A percentile compares a stretch with the other conserved stretches of the same genome.
phyloP scores from a whole-genome alignment of 2,329 filamentous ascomycete genomes.

The Fusarium sterilihyphosum region DNA sequence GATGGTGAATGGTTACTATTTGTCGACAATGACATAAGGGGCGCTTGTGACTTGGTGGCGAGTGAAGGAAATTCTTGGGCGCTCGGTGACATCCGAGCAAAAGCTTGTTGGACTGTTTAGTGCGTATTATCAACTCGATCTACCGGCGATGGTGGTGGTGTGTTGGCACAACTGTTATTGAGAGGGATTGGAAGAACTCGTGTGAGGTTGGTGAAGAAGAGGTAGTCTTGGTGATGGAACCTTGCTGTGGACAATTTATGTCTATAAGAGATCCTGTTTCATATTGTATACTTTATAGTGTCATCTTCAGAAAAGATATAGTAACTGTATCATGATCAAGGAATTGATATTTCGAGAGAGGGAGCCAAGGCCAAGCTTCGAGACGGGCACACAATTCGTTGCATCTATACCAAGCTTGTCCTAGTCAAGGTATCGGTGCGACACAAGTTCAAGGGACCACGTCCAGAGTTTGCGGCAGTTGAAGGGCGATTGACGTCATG shows the following conservation, averaged over 20 bases:
- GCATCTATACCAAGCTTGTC: constrained; percentile 15
- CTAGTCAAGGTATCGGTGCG: constrained; percentile 15
- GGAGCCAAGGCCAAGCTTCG: constrained; percentile 1
- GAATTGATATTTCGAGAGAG: not conserved
- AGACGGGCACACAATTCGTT: not conserved
- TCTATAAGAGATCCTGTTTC: not conserved
- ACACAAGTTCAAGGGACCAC: constrained; percentile 28
- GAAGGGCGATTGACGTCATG: constrained; percentile 31
- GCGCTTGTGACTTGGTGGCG: constrained; percentile 11
- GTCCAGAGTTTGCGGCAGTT: constrained; percentile 3
- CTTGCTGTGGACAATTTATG: not conserved
- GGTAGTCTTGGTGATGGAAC: not conserved
- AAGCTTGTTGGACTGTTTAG: constrained; percentile 24
- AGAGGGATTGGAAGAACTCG: not conserved
- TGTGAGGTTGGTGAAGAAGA: not conserved
- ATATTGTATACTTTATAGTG: not conserved
- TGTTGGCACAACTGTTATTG: not conserved
- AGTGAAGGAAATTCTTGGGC: constrained; percentile 1
- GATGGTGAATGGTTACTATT: not conserved
- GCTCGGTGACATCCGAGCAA: constrained; percentile 18
- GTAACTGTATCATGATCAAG: not conserved
- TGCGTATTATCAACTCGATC: not conserved
- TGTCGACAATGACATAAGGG: constrained; percentile 25
- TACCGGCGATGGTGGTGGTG: constrained; percentile 5
- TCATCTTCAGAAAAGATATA: not conserved